Evolutionary conservation across 192 early-diverging fungal genomes (phyloP).

Genomic region (Backusella mclennaniae): DNA sequence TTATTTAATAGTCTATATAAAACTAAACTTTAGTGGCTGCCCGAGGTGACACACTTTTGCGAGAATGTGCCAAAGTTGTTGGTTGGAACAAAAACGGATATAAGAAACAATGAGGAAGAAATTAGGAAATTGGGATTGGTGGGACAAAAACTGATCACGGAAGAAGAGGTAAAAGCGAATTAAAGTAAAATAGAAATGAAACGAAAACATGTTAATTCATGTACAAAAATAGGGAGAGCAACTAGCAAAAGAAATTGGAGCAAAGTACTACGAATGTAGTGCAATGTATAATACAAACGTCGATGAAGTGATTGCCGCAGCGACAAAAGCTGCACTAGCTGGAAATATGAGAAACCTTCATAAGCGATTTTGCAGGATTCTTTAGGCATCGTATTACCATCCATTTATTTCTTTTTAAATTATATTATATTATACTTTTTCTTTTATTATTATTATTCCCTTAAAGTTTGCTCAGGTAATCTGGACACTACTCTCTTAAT

Average conservation of each 20-base stretch:
- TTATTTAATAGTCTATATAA: not conserved
- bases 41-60: conserved; percentile 48
- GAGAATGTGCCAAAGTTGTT: conserved; percentile 47
- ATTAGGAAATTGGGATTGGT: conserved; percentile 26
- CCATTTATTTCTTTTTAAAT: not conserved
- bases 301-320: conserved; percentile 47
- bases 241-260: conserved; percentile 43
- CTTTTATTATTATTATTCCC: not conserved
- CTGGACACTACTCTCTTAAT: too few relatives aligned
- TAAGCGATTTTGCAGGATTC: conserved; percentile 35
- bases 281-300: conserved; percentile 44
- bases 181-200: not conserved
- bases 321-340: conserved; percentile 42
- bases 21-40: conserved; percentile 37
- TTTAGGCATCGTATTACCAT: not conserved
- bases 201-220: not conserved
- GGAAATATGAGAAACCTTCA: conserved; percentile 41
- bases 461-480: too few relatives aligned
- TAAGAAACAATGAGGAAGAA: conserved; percentile 30
- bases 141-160: conserved; percentile 36
- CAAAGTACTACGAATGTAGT: conserved; percentile 53
- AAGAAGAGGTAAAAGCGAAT: conserved; percentile 32
- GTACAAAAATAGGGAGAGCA: conserved; percentile 35
- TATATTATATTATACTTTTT: not conserved
- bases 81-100: conserved; percentile 51